Evolutionary conservation across 495 filamentous ascomycete genomes (phyloP).

Genomic region (Tuber brumale): DNA sequence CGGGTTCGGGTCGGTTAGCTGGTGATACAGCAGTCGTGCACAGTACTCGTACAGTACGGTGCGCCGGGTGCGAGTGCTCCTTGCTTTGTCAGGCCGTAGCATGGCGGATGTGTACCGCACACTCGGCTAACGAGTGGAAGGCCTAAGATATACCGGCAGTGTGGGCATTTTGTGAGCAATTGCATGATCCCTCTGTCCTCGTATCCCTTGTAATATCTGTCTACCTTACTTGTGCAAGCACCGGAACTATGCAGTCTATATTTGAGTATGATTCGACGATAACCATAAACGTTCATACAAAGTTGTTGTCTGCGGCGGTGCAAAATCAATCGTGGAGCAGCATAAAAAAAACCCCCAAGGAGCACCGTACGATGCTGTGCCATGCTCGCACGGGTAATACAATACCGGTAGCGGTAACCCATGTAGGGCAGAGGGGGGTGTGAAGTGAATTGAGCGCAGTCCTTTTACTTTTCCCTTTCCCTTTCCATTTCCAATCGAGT

Average conservation of each 20-base stretch:
- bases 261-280: background rate
- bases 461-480: background rate
- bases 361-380: background rate
- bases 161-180: background rate
- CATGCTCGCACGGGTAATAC: background rate
- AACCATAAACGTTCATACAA: background rate
- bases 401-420: background rate
- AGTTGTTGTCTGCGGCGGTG: background rate
- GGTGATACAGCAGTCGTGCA: background rate
- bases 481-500: background rate
- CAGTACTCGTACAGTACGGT: too few relatives aligned
- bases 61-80: background rate
- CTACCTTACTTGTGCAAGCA: background rate
- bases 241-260: background rate
- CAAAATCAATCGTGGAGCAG: background rate
- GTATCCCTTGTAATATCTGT: background rate
- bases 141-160: background rate
- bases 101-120: background rate
- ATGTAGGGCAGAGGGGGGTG: background rate
- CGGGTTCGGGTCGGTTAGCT: background rate
- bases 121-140: constrained; percentile 4
- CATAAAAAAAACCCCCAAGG: background rate
- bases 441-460: background rate
- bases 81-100: background rate
- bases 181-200: background rate